These are phyloP conservation scores for Schwanniomyces vanrijiae DNA, from an alignment of 805 yeast genomes.

Conservation along the genomic window DNA sequence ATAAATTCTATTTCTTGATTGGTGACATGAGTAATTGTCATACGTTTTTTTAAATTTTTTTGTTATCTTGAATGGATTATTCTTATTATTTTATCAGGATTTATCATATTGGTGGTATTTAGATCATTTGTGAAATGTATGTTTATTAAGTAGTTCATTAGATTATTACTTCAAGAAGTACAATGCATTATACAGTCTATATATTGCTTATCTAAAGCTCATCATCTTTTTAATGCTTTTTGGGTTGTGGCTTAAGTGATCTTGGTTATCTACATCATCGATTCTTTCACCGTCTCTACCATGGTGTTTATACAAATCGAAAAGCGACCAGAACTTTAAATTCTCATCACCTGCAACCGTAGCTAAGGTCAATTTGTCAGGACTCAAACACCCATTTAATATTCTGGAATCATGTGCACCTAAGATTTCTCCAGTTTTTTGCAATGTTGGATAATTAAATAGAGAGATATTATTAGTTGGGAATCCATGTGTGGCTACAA, in stretches of 20 bases:
- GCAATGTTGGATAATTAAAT: slow-evolving; percentile 82
- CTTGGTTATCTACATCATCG: slow-evolving; percentile 13
- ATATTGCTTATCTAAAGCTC: slow-evolving; percentile 19
- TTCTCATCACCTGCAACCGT: slow-evolving; percentile 97
- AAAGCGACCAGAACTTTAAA: slow-evolving; percentile 90
- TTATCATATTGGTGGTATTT: too few species aligned
- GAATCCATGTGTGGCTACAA: slow-evolving; percentile 91
- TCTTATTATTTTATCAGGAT: too few species aligned
- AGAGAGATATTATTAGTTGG: slow-evolving; percentile 83
- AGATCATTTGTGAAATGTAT: not conserved
- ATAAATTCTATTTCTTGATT: too few species aligned
- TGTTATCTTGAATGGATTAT: too few species aligned
- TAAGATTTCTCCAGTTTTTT: slow-evolving; percentile 81
- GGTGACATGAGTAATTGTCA: too few species aligned
- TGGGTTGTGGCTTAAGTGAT: slow-evolving; percentile 9
- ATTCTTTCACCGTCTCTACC: slow-evolving; percentile 18
- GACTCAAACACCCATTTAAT: slow-evolving; percentile 78
- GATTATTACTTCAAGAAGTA: not conserved
- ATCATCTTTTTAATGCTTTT: slow-evolving; percentile 25
- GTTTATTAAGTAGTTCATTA: not conserved
- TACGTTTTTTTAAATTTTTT: too few species aligned
- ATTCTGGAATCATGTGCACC: slow-evolving; percentile 91
- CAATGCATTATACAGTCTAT: not conserved
- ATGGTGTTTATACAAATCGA: slow-evolving; percentile 50
- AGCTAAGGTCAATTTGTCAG: slow-evolving; percentile 87